Conservation (phyloP, 2,329 filamentous ascomycete species). For the Claviceps sp. region DNA sequence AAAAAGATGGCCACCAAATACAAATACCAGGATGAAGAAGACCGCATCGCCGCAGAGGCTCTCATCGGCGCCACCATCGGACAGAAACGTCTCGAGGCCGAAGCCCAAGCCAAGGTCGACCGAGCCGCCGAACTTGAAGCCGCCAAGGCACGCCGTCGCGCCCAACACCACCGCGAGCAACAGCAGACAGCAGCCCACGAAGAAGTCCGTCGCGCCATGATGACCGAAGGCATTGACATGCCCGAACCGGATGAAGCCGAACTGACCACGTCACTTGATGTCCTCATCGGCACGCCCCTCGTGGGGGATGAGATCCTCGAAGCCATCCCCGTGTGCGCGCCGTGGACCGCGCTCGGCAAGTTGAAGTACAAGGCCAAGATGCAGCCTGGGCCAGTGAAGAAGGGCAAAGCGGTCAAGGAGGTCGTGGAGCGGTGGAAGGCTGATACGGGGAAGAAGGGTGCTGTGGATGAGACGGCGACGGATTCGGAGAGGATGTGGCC, state of each 20-base stretch:
- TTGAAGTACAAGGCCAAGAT: conserved; percentile 94
- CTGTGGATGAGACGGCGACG: conserved; percentile 44
- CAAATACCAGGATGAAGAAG: conserved; percentile 87
- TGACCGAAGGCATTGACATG: conserved; percentile 44
- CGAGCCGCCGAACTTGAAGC: conserved; percentile 52
- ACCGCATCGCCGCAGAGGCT: conserved; percentile 68
- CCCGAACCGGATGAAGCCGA: conserved; percentile 46
- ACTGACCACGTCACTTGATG: conserved; percentile 46
- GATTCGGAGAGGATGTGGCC: conserved; percentile 72
- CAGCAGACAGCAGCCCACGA: conserved; percentile 66
- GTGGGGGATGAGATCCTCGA: conserved; percentile 73
- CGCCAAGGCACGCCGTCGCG: conserved; percentile 59
- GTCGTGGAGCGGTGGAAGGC: conserved; percentile 70
- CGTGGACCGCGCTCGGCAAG: conserved; percentile 47
- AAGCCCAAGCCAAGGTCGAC: conserved; percentile 56
- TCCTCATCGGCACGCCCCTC: conserved; percentile 63
- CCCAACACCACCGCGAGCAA: conserved; percentile 68
- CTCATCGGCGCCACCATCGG: conserved; percentile 69
- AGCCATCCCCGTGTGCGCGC: conserved; percentile 48
- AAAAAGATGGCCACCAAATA: conserved; percentile 88
- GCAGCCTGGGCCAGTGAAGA: conserved; percentile 80
- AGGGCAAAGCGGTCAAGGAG: conserved; percentile 87
- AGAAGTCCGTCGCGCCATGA: conserved; percentile 47
- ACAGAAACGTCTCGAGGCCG: conserved; percentile 53
- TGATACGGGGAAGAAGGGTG: conserved; percentile 44